These are phyloP conservation scores for Neurospora sp. DNA, from an alignment of 495 filamentous ascomycete genomes.

Conservation along the genomic window DNA sequence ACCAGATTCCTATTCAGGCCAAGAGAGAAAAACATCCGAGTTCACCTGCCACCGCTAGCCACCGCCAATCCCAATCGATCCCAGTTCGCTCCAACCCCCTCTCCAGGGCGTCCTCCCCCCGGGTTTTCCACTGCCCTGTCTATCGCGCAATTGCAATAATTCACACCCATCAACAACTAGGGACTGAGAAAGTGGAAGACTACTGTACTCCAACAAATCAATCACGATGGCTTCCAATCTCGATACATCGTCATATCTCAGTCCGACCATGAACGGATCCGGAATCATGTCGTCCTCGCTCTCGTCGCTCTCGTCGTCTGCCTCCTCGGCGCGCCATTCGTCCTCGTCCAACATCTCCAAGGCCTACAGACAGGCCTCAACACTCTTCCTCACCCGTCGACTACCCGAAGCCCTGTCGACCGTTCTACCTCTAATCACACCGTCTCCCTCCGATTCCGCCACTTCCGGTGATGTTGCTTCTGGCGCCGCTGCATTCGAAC, in stretches of 20 bases:
- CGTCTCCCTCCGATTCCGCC: constrained; percentile 15
- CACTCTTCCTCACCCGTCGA: constrained; percentile 85
- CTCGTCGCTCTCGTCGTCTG: constrained; percentile 32
- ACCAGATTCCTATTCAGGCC: background rate
- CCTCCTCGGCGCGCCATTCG: constrained; percentile 44
- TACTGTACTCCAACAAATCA: background rate
- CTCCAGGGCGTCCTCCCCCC: background rate
- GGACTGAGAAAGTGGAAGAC: background rate
- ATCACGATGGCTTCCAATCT: background rate
- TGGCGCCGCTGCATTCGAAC: constrained; percentile 23
- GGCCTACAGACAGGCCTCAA: constrained; percentile 79
- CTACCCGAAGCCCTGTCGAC: constrained; percentile 78
- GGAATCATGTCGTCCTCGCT: constrained; percentile 35
- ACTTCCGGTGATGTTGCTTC: constrained; percentile 17
- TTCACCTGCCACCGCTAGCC: background rate
- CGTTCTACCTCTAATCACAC: constrained; percentile 66
- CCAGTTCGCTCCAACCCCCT: background rate
- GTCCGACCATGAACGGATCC: constrained; percentile 13
- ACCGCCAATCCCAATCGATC: background rate
- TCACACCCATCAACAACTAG: background rate
- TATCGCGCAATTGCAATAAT: background rate
- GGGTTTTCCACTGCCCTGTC: background rate
- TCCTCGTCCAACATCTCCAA: constrained; percentile 60
- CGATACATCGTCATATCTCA: background rate
- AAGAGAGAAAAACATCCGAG: background rate